Conservation (phyloP, 140 eudicot species). For the Oenanthe javanica region DNA sequence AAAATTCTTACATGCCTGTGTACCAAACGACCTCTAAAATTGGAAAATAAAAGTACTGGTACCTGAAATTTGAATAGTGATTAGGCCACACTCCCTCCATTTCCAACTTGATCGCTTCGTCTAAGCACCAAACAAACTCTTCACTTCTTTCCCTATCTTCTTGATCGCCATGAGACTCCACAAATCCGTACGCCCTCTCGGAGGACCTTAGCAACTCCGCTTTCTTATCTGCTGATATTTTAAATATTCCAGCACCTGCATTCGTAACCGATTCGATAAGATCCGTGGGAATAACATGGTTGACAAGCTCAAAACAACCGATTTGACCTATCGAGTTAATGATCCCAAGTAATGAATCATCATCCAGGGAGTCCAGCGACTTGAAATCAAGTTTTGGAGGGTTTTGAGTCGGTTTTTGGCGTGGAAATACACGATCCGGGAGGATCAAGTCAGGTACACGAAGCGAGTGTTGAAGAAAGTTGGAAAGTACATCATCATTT, state of each 20-base stretch:
- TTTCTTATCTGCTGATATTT: conserved; percentile 52
- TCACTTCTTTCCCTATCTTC: conserved; percentile 53
- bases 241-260: conserved; percentile 46
- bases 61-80: conserved; percentile 81
- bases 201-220: conserved; percentile 32
- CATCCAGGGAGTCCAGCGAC: neutral
- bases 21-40: too few relatives aligned
- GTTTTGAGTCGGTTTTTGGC: conserved; percentile 42
- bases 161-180: conserved; percentile 47
- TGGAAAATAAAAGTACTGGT: neutral
- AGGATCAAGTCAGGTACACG: conserved; percentile 71
- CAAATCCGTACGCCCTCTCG: conserved; percentile 54
- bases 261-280: conserved; percentile 21
- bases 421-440: conserved; percentile 67
- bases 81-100: conserved; percentile 67
- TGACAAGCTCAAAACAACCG: conserved; percentile 71
- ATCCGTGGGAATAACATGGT: conserved; percentile 48
- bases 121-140: conserved; percentile 80
- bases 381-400: conserved; percentile 54
- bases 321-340: conserved; percentile 26
- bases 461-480: conserved; percentile 58
- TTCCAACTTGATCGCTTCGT: conserved; percentile 34
- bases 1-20: too few relatives aligned
- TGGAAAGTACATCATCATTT: conserved; percentile 63
- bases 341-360: conserved; percentile 3